Conservation (phyloP, 2,329 filamentous ascomycete species). For the Akanthomyces dipterigenus region DNA sequence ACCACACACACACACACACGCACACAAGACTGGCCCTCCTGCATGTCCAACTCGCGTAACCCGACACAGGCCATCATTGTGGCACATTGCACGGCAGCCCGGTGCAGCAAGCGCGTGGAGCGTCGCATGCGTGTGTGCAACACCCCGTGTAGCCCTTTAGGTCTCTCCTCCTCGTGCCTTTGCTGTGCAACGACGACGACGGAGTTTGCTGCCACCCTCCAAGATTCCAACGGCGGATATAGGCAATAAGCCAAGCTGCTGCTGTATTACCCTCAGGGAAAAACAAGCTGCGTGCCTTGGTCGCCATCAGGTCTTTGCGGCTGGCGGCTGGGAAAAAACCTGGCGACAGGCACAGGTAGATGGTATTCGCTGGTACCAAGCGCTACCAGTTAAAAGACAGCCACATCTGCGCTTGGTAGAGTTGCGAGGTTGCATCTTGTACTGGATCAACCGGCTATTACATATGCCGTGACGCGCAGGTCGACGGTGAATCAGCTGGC, state of each 20-base stretch:
- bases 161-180: neutral
- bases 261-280: neutral
- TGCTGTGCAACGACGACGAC: neutral
- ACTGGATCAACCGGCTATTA: neutral
- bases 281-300: neutral
- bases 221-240: neutral
- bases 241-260: neutral
- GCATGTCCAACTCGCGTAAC: slow-evolving; percentile 1
- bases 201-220: neutral
- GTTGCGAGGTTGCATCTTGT: neutral
- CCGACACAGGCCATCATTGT: slow-evolving; percentile 1
- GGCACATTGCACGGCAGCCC: neutral
- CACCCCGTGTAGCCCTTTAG: neutral
- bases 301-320: neutral
- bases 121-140: neutral
- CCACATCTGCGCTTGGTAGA: neutral
- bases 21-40: neutral
- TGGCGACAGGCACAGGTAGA: no score
- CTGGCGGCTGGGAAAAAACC: no score
- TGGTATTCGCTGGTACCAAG: no score
- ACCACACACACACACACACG: neutral
- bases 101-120: slow-evolving; percentile 9
- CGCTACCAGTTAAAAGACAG: neutral
- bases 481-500: neutral
- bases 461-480: neutral